Percentiles rank a stretch among this genome's conserved stretches.
phyloP scores from a whole-genome alignment of 352 stramenopile species.

The Elongisporangium undulatum region DNA sequence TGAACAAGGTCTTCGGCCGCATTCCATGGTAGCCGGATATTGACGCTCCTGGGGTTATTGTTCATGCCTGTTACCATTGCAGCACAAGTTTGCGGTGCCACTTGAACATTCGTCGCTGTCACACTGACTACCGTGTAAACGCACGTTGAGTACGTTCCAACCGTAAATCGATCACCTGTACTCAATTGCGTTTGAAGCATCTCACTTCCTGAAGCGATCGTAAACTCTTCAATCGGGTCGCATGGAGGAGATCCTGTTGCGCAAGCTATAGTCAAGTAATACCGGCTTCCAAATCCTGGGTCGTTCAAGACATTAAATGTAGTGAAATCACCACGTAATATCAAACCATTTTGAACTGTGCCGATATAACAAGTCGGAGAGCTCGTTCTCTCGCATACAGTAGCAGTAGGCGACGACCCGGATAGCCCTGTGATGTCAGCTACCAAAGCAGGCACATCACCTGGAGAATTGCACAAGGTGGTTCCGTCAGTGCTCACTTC shows the following conservation, averaged over 20 bases:
- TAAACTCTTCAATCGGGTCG: slow-evolving; percentile 24
- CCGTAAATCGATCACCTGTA: slow-evolving; percentile 45
- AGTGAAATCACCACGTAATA: slow-evolving; percentile 89
- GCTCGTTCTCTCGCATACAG: slow-evolving; percentile 21
- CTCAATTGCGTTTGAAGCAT: slow-evolving; percentile 27
- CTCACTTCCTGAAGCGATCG: slow-evolving; percentile 21
- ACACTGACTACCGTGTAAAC: slow-evolving; percentile 46
- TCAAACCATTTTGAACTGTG: slow-evolving; percentile 45
- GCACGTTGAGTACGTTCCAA: slow-evolving; percentile 42
- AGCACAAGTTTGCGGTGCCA: slow-evolving; percentile 24
- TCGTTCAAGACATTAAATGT: slow-evolving; percentile 83
- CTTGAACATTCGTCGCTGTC: slow-evolving; percentile 23
- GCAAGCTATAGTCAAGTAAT: slow-evolving; percentile 32
- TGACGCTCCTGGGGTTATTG: slow-evolving; percentile 14
- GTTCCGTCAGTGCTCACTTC: slow-evolving; percentile 41
- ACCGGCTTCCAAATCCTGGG: slow-evolving; percentile 42
- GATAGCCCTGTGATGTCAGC: slow-evolving; percentile 15
- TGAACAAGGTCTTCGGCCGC: slow-evolving; percentile 42
- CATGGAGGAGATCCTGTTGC: slow-evolving; percentile 11
- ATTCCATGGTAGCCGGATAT: slow-evolving; percentile 61
- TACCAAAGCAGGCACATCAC: slow-evolving; percentile 87
- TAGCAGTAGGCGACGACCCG: slow-evolving; percentile 24
- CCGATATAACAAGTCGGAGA: slow-evolving; percentile 13
- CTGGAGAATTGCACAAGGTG: slow-evolving; percentile 90
- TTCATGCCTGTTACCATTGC: slow-evolving; percentile 14